phyloP scores from a whole-genome alignment of 2,329 filamentous ascomycete species.

The Arthrocladium fulminans region DNA sequence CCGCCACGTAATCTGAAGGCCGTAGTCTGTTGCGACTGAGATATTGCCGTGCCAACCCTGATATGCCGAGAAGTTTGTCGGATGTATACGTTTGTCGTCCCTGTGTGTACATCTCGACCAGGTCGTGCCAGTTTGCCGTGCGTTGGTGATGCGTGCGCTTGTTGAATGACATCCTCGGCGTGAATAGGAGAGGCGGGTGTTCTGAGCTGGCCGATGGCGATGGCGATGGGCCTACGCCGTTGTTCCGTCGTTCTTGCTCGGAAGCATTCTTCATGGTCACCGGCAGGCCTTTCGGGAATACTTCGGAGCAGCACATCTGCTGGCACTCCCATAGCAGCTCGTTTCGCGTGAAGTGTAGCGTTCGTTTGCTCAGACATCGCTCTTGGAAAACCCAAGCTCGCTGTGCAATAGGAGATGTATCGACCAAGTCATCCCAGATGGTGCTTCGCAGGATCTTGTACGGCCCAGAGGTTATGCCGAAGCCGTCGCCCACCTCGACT shows the following conservation, averaged over 20 bases:
- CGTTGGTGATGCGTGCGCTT: constrained; percentile 22
- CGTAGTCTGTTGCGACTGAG: constrained; percentile 18
- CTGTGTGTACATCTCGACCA: constrained; percentile 22
- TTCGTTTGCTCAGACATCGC: constrained; percentile 23
- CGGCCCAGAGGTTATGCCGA: constrained; percentile 20
- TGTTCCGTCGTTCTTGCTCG: constrained; percentile 5
- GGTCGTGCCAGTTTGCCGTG: constrained; percentile 22
- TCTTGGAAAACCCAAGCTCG: constrained; percentile 24
- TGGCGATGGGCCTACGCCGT: constrained; percentile 8
- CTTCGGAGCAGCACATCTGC: constrained; percentile 23
- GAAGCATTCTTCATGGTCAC: constrained; percentile 13
- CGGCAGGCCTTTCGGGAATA: constrained; percentile 23
- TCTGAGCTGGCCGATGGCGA: constrained; percentile 10
- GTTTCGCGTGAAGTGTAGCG: constrained; percentile 24
- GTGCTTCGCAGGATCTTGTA: constrained; percentile 23
- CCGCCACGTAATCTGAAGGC: constrained; percentile 20
- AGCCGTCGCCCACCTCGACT: constrained; percentile 15
- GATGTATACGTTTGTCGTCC: constrained; percentile 19
- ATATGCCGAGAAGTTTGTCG: constrained; percentile 22
- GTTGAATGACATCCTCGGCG: constrained; percentile 17
- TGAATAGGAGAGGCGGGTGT: background rate
- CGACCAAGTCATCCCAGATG: constrained; percentile 22
- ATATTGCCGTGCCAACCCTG: constrained; percentile 21
- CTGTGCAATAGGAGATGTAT: constrained; percentile 19
- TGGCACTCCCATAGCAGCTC: constrained; percentile 27